Conservation (phyloP, 2,329 filamentous ascomycete genomes). For the Phialophora chinensis region DNA sequence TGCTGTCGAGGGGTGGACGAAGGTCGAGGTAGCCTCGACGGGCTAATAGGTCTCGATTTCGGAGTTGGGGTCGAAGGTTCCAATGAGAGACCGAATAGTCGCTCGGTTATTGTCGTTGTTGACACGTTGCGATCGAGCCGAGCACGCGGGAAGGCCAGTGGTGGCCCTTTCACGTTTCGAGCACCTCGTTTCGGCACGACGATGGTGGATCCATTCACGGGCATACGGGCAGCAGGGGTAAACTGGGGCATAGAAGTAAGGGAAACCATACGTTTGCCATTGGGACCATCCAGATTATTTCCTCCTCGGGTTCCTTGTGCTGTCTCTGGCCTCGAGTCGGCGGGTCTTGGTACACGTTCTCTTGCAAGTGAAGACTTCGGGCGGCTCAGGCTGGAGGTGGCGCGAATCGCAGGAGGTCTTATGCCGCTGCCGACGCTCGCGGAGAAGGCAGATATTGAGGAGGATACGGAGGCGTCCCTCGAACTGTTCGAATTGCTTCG, state of each 20-base stretch:
- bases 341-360: slow-evolving; percentile 54
- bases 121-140: slow-evolving; percentile 13
- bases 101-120: slow-evolving; percentile 25
- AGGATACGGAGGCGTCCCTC: slow-evolving; percentile 53
- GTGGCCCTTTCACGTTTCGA: slow-evolving; percentile 22
- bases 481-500: slow-evolving; percentile 51
- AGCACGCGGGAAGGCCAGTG: slow-evolving; percentile 2
- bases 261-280: slow-evolving; percentile 60
- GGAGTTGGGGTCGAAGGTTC: slow-evolving; percentile 21
- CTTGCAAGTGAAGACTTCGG: slow-evolving; percentile 61
- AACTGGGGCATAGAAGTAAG: slow-evolving; percentile 43
- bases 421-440: slow-evolving; percentile 62
- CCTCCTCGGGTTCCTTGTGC: slow-evolving; percentile 50
- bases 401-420: slow-evolving; percentile 54
- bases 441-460: slow-evolving; percentile 58
- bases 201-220: slow-evolving; percentile 28
- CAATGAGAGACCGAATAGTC: slow-evolving; percentile 42
- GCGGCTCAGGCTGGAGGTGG: slow-evolving; percentile 47
- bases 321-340: slow-evolving; percentile 50
- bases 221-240: slow-evolving; percentile 31
- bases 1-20: slow-evolving; percentile 28
- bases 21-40: slow-evolving; percentile 36
- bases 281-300: slow-evolving; percentile 47
- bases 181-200: slow-evolving; percentile 25
- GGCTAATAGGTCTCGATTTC: slow-evolving; percentile 28